Conservation (phyloP, 495 filamentous ascomycete genomes). For the Physcia stellaris region DNA sequence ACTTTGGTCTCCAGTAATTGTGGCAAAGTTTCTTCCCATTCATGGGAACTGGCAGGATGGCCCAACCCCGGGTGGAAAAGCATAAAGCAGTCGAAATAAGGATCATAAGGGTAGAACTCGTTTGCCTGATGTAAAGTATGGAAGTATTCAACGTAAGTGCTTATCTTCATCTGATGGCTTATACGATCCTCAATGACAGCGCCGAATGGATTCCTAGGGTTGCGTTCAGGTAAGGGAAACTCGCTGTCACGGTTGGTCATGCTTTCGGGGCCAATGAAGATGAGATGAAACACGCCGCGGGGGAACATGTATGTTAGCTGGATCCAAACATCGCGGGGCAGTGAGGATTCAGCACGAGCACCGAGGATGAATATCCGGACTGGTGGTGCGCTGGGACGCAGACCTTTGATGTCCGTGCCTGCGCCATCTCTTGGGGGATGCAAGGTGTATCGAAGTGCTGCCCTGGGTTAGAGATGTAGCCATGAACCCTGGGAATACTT, state of each 20-base stretch:
- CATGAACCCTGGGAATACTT: conserved; percentile 20
- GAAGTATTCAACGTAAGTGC: conserved; percentile 95
- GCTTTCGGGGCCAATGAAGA: conserved; percentile 92
- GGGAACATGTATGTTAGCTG: conserved; percentile 89
- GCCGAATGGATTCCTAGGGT: conserved; percentile 76
- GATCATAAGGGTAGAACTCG: conserved; percentile 85
- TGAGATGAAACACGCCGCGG: conserved; percentile 56
- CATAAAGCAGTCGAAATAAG: conserved; percentile 93
- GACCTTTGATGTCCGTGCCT: conserved; percentile 57
- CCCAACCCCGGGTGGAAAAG: conserved; percentile 93
- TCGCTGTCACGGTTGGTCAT: conserved; percentile 85
- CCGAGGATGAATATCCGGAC: conserved; percentile 89
- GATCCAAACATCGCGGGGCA: conserved; percentile 86
- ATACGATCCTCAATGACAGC: conserved; percentile 82
- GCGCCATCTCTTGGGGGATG: conserved; percentile 74
- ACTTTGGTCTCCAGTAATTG: conserved; percentile 87
- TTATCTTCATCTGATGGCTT: conserved; percentile 78
- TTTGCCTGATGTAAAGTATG: conserved; percentile 86
- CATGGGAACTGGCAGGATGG: conserved; percentile 80
- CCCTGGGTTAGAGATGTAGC: not conserved
- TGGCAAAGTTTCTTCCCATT: conserved; percentile 86
- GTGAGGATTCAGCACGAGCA: conserved; percentile 87
- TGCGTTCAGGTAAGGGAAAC: conserved; percentile 77
- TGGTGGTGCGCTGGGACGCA: conserved; percentile 71
- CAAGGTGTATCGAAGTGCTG: conserved; percentile 83